phyloP scores from a whole-genome alignment of 345 rosid species.

The Brassica incana region DNA sequence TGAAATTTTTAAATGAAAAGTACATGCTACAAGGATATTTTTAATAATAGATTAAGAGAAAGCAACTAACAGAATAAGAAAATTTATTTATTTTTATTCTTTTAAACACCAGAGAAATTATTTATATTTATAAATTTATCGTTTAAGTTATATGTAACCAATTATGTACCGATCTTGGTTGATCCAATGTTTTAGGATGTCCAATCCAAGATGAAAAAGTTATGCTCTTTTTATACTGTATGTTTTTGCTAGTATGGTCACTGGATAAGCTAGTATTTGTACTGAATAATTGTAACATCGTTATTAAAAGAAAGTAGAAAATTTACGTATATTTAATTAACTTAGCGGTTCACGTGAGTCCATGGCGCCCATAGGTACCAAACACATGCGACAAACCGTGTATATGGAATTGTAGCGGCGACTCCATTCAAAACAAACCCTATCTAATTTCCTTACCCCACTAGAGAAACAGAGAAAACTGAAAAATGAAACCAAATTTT shows the following conservation, averaged over 20 bases:
- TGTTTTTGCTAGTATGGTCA: neutral
- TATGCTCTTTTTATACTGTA: neutral
- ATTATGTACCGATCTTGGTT: neutral
- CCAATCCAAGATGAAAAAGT: neutral
- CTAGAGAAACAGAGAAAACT: slow-evolving; percentile 23
- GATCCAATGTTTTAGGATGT: neutral
- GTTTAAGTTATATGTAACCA: neutral
- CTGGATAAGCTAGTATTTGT: neutral
- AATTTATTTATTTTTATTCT: no score
- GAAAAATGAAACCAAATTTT: neutral
- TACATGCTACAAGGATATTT: neutral
- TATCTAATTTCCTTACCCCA: slow-evolving; percentile 38
- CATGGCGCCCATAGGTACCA: slow-evolving; percentile 36
- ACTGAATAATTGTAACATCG: neutral
- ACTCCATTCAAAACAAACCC: slow-evolving; percentile 39
- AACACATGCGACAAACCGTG: slow-evolving; percentile 39
- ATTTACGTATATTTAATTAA: neutral
- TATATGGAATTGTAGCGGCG: slow-evolving; percentile 37
- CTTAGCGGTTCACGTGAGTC: slow-evolving; percentile 45
- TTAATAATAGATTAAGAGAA: neutral
- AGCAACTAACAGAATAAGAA: neutral
- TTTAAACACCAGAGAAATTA: no score
- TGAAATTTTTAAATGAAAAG: neutral
- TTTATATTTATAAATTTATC: no score
- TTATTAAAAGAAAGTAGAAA: neutral